Base-by-base conservation (phyloP, 192 early-diverging fungal species). In the Spizellomyces punctatus region DNA sequence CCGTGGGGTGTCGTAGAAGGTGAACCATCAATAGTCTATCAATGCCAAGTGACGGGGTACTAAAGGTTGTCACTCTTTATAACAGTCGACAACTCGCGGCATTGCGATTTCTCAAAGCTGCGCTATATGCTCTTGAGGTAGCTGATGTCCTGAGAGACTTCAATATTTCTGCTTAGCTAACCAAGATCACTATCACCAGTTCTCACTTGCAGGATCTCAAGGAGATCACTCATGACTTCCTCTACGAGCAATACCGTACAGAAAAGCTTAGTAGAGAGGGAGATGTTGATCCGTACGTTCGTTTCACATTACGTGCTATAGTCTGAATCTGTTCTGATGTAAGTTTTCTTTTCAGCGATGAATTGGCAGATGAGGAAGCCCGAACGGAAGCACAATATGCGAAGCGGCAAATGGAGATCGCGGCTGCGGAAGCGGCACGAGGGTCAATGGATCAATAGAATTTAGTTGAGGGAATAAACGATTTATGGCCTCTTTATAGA, bases 171-270 rank as follows among this genome's bases (percentile, higher is more conserved):
- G 59, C 14, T n/a, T 36, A 4, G 17, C 27, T 36, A 36, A 14
- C 14, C 27, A 36, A 3, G 27, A 46, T 55, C 6, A 73, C 58
- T 52, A 56, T 79, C 47, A 58, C 0, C 63, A 94, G 93, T 83
- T 96, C 95, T 69, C 98, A 99, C 64, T 77, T 89, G 69, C 83
- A 87, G 60, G 85, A 88, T 60, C 72, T 89, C 42, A 88, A 88
- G 68, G 87, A 89, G 63, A 88, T 88, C 79, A 89, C 87, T 43
- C 81, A 89, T 66, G 86, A 88, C 69, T 68, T 86, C 65, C 76
- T 88, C 62, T 89, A 79, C 67, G 82, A 86, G 72, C 78, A 86
- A 52, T 86, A 84, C 73, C 85, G 85, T 78, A 85, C 85, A 22
- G 85, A 87, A 68, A 82, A 81, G 71, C 78, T 86, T 41, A 71